Evolutionary conservation across 2,329 filamentous ascomycete genomes (phyloP), one percentile per base, ranked within the genome.

Genomic region (Aspergillus ibericus): DNA sequence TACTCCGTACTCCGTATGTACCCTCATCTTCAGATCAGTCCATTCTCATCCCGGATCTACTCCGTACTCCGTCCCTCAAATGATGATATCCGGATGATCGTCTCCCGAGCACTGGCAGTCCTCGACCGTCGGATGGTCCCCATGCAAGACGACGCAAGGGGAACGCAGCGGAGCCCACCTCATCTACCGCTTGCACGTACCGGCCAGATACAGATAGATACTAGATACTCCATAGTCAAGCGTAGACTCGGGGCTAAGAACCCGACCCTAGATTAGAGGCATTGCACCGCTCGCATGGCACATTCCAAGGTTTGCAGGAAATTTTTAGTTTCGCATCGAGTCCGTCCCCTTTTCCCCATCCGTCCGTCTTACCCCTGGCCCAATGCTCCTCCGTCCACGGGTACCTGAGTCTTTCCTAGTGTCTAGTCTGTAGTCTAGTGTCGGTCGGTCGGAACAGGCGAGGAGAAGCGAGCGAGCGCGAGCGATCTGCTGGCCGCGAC

Each of bases 71-170:
- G 29, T n/a, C 50, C 50, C 34, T 42, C 36, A 40, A 53, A 53
- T 53, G 25, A 53, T 53, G 51, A 53, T 53, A 58, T 27, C 29
- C 59, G 62, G 64, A 60, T 54, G 62, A 63, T 65, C 60, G 54
- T 60, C 58, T 64, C 48, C 57, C 59, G 55, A 46, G 10, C 32
- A 32, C 20, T 58, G 55, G 18, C 55, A 44, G 36, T 40, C 34
- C 35, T 40, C 32, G 32, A 29, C 34, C 47, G 29, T 29, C 42
- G 53, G 48, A 55, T 53, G 38, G 32, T 59, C 36, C 22, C 29
- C 51, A 57, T 64, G 60, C 60, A 64, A 34, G 53, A 27, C 22
- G 60, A 63, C 58, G 66, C 64, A 68, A 67, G 66, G 65, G 64
- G 63, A 60, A 63, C 59, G 56, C 42, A 54, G 56, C 56, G 50